Percentiles rank a stretch among this genome's conserved stretches.
These are phyloP conservation scores for Chara braunii DNA, from an alignment of 139 green algal species.

Conservation along the genomic window DNA sequence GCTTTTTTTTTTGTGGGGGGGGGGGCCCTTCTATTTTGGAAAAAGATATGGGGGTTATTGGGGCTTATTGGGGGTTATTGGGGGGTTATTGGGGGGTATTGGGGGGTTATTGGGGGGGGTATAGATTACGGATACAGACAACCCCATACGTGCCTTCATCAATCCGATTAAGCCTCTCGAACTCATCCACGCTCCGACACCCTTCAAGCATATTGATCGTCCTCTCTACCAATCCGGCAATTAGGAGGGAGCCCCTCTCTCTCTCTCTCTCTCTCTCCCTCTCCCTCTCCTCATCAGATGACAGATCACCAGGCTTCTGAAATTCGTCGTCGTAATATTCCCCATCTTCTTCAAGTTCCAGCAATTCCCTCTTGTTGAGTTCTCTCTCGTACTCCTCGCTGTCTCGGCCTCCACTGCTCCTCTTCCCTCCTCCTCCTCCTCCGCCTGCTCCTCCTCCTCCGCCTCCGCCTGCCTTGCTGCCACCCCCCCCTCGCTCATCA, in stretches of 20 bases:
- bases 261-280: not conserved
- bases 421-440: not conserved
- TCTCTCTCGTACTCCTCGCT: slow-evolving; percentile 8
- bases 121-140: slow-evolving; percentile 65
- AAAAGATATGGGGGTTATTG: not conserved
- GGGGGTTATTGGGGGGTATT: not conserved
- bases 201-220: slow-evolving; percentile 32
- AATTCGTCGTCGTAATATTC: not conserved
- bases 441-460: not conserved
- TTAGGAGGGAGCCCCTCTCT: slow-evolving; percentile 2
- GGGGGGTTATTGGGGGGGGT: not conserved
- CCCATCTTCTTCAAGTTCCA: slow-evolving; percentile 1
- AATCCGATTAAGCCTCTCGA: slow-evolving; percentile 51
- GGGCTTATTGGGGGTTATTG: not conserved
- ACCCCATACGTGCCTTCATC: slow-evolving; percentile 77
- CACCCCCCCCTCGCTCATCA: not conserved
- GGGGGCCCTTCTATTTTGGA: too few relatives aligned
- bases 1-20: too few relatives aligned
- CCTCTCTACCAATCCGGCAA: not conserved
- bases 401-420: not conserved
- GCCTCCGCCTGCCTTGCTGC: slow-evolving; percentile 5
- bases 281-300: slow-evolving; percentile 10
- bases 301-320: slow-evolving; percentile 2
- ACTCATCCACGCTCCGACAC: slow-evolving; percentile 77
- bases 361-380: slow-evolving; percentile 13